Conservation (phyloP, 371 early-diverging fungal genomes). For the Mortierella sp. region DNA sequence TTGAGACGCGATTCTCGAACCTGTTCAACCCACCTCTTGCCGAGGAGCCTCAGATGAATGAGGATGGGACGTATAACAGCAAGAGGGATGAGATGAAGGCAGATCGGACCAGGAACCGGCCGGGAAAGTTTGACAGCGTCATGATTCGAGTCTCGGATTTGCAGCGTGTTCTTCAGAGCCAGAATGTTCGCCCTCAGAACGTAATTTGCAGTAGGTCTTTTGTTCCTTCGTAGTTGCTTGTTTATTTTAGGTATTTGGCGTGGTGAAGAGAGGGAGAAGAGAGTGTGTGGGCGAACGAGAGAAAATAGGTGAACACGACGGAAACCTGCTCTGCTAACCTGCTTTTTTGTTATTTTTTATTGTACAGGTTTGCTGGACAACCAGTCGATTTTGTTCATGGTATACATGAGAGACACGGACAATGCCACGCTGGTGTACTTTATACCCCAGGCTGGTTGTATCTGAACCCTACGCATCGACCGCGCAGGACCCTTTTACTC, state of each 20-base stretch:
- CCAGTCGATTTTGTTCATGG: constrained; percentile 41
- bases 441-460: constrained; percentile 23
- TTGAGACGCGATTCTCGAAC: constrained; percentile 43
- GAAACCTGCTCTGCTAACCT: background rate
- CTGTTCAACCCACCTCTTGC: constrained; percentile 33
- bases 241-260: background rate
- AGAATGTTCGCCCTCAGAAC: constrained; percentile 38
- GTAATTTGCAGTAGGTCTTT: constrained; percentile 52
- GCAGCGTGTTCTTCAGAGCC: constrained; percentile 53
- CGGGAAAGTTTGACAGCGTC: constrained; percentile 42
- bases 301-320: too few relatives aligned
- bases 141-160: constrained; percentile 43
- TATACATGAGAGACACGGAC: constrained; percentile 32
- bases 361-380: constrained; percentile 32
- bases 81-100: constrained; percentile 15
- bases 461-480: background rate
- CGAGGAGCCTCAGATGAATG: background rate
- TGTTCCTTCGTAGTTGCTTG: too few relatives aligned
- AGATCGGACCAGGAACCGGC: constrained; percentile 11
- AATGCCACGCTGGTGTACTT: constrained; percentile 42
- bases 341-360: background rate
- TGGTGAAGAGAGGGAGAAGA: background rate
- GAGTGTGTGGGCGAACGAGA: background rate
- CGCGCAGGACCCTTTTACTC: too few relatives aligned
- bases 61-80: background rate